These are phyloP conservation scores for Ceratopteris richardii DNA, from an alignment of 75 land plant genomes.

Conservation along the genomic window DNA sequence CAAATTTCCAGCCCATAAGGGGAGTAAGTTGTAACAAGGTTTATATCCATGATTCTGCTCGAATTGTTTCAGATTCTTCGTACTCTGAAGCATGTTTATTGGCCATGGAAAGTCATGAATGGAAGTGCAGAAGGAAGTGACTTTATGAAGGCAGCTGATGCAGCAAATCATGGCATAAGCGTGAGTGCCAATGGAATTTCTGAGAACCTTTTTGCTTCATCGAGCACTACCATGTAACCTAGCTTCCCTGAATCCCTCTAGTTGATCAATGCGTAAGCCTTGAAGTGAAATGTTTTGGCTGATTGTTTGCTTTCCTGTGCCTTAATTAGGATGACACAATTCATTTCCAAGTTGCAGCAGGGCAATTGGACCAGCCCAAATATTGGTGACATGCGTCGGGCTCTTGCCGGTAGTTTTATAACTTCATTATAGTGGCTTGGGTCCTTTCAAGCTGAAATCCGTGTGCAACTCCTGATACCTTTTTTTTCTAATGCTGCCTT, in stretches of 20 bases:
- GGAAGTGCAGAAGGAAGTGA: conserved; percentile 30
- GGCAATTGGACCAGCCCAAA: conserved; percentile 71
- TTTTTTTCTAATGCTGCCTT: no score
- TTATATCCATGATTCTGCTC: no score
- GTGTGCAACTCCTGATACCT: no score
- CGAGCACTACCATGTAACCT: conserved; percentile 15
- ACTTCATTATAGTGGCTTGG: no score
- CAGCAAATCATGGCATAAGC: conserved; percentile 35
- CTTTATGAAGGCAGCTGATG: conserved; percentile 61
- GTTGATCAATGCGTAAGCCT: background rate
- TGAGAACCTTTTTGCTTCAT: conserved; percentile 18
- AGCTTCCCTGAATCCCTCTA: background rate
- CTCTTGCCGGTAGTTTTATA: conserved; percentile 59
- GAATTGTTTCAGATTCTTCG: conserved; percentile 35
- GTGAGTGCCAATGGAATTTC: conserved; percentile 16
- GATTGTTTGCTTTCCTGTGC: no score
- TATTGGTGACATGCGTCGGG: conserved; percentile 75
- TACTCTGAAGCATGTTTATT: conserved; percentile 51
- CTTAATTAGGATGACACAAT: no score
- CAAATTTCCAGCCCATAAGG: no score
- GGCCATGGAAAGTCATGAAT: conserved; percentile 44
- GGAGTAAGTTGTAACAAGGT: no score
- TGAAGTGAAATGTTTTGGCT: no score
- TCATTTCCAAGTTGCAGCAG: conserved; percentile 45
- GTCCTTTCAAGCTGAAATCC: no score